These are phyloP conservation scores for Penicillium verhagenii DNA, from an alignment of 495 filamentous ascomycete genomes.

Conservation along the genomic window DNA sequence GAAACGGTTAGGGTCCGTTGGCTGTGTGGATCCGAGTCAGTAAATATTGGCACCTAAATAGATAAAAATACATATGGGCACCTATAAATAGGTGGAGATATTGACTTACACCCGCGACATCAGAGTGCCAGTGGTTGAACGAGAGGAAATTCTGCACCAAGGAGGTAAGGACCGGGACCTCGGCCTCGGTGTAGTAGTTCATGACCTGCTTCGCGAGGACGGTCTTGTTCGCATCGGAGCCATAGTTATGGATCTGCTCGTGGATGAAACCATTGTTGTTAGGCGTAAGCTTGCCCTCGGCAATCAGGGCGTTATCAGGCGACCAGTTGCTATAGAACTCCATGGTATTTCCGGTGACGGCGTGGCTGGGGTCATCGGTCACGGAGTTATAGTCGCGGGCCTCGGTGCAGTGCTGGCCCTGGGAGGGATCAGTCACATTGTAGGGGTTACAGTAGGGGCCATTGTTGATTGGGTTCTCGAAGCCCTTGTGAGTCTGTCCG, in stretches of 20 bases:
- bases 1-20: constrained; percentile 49
- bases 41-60: too few species aligned
- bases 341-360: constrained; percentile 51
- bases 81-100: not conserved
- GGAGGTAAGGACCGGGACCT: constrained; percentile 46
- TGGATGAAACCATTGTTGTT: constrained; percentile 48
- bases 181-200: constrained; percentile 50
- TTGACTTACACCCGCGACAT: constrained; percentile 48
- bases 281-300: constrained; percentile 28
- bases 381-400: constrained; percentile 45
- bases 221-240: constrained; percentile 31
- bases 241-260: constrained; percentile 43
- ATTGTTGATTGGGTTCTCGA: constrained; percentile 46
- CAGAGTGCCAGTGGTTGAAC: constrained; percentile 54
- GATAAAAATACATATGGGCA: too few species aligned
- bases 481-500: constrained; percentile 34
- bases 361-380: constrained; percentile 50
- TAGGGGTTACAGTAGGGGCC: constrained; percentile 44
- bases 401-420: constrained; percentile 38
- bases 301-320: constrained; percentile 41
- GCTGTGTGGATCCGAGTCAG: too few species aligned
- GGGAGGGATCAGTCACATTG: constrained; percentile 39
- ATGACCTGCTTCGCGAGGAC: constrained; percentile 43
- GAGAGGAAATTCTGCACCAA: constrained; percentile 52
- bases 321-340: constrained; percentile 47